Base-by-base conservation (phyloP, 148 eudicot genomes). In the Silene latifolia region DNA sequence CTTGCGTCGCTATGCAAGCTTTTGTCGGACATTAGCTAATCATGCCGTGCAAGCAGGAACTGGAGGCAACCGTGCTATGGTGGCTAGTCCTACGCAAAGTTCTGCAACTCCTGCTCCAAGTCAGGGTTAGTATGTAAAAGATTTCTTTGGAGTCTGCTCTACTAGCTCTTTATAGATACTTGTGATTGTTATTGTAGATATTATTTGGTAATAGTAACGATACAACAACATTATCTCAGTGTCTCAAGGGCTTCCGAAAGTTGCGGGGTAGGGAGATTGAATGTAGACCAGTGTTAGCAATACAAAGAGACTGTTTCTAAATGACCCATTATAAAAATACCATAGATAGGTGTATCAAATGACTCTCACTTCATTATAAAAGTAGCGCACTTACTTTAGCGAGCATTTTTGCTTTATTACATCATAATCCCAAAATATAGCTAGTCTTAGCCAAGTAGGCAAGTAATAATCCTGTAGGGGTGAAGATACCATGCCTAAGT, bases 11-110 rank as follows among this genome's bases (percentile, higher is more conserved):
- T 95, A 95, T 85, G 98, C 98, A 68, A 95, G 98, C 80, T 95
- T 95, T 82, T 95, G 98, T 78, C 97, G 98, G 47, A 95, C 97
- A 39, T 83, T 95, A 82, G 98, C 98, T 47, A 95, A 88, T 84
- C 96, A 92, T 82, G 97, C 97, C 65, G 92, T 88, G 82, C 86
- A 90, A 71, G 84, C 96, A 32, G 97, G 97, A 76, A 81, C 96
- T 27, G 90, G 96, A 81, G 93, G 93, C 47, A 92, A 79, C 75
- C 91, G 98, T 73, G 86, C 66, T 82, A 83, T 92, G 90, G 97
- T 95, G 86, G 86, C 90, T 64, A 92, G 96, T 83, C 98, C 98
- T 69, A 84, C 97, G 47, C 98, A 89, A 75, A 92, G 83, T 80
- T 6, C 97, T 69, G 84, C 91, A 63, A 76, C 93, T 69, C 88